phyloP scores from a whole-genome alignment of 306 rosid species.

The Ochetophila trinervis region DNA sequence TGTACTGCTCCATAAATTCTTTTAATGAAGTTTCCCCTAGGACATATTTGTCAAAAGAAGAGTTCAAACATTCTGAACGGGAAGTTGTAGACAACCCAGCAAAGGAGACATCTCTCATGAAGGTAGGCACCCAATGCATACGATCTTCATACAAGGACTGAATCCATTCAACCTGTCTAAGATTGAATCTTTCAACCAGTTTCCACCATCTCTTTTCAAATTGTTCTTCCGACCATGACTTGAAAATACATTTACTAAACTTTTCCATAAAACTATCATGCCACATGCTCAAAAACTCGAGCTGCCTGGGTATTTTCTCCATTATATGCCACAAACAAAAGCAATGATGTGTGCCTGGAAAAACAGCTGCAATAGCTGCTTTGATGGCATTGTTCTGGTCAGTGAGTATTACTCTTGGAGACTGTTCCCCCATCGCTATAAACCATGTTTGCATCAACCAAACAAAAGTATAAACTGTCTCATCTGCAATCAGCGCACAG shows the following conservation, averaged over 20 bases:
- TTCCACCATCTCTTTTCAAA: constrained; percentile 36
- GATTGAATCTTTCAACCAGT: constrained; percentile 21
- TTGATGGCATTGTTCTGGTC: constrained; percentile 26
- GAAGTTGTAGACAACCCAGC: constrained; percentile 30
- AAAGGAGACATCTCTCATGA: constrained; percentile 28
- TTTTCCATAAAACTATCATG: constrained; percentile 23
- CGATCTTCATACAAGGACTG: constrained; percentile 26
- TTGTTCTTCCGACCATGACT: constrained; percentile 27
- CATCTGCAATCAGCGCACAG: constrained; percentile 29
- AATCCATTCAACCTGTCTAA: constrained; percentile 25
- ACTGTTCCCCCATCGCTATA: constrained; percentile 31
- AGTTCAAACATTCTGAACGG: constrained; percentile 16
- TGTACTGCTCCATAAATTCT: constrained; percentile 28
- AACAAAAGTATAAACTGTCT: constrained; percentile 22
- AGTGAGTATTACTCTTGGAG: constrained; percentile 32
- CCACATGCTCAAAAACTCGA: constrained; percentile 26
- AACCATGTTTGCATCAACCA: constrained; percentile 35
- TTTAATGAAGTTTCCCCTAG: constrained; percentile 19
- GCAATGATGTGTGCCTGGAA: constrained; percentile 31
- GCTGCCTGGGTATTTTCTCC: constrained; percentile 27
- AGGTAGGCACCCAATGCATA: constrained; percentile 25
- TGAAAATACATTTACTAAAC: constrained; percentile 22
- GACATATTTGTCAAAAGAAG: constrained; percentile 25
- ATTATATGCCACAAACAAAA: constrained; percentile 25
- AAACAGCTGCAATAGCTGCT: constrained; percentile 17